Evolutionary conservation across 1,139 yeast genomes (phyloP).

Genomic region (Magnusiomyces suaveolens): DNA sequence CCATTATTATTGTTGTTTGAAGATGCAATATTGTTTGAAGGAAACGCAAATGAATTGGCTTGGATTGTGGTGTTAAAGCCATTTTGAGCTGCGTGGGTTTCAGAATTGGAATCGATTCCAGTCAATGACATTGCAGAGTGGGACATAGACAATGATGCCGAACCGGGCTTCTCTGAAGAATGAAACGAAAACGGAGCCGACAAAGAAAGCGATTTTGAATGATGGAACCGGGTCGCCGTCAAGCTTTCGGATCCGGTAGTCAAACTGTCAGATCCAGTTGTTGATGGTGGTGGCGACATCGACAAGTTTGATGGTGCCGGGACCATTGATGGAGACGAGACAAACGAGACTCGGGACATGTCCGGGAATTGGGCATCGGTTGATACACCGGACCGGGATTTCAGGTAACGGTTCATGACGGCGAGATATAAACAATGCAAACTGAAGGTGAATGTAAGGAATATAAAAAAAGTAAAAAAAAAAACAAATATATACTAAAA

Average conservation of each 20-base stretch:
- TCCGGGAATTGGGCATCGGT: neutral
- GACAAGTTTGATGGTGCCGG: neutral
- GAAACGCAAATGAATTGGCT: constrained; percentile 1
- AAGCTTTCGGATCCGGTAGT: neutral
- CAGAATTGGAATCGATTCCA: neutral
- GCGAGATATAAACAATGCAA: too few species aligned
- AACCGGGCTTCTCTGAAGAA: neutral
- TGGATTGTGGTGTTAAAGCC: neutral
- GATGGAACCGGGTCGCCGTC: neutral
- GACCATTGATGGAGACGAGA: neutral
- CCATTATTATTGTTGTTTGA: neutral
- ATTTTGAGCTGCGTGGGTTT: neutral
- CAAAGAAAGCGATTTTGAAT: neutral
- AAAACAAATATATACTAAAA: too few species aligned
- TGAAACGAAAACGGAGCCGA: neutral
- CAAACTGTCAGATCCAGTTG: neutral
- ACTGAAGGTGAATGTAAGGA: too few species aligned
- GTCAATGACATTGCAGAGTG: neutral
- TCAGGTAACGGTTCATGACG: constrained; percentile 31
- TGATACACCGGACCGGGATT: constrained; percentile 41
- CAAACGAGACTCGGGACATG: neutral
- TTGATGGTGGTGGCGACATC: neutral
- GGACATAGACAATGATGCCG: neutral
- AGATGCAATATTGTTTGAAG: neutral
- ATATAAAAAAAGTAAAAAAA: too few species aligned